Evolutionary conservation across 148 eudicot species (phyloP), one percentile per base, ranked within the genome.

Genomic region (Nepenthes mirabilis): DNA sequence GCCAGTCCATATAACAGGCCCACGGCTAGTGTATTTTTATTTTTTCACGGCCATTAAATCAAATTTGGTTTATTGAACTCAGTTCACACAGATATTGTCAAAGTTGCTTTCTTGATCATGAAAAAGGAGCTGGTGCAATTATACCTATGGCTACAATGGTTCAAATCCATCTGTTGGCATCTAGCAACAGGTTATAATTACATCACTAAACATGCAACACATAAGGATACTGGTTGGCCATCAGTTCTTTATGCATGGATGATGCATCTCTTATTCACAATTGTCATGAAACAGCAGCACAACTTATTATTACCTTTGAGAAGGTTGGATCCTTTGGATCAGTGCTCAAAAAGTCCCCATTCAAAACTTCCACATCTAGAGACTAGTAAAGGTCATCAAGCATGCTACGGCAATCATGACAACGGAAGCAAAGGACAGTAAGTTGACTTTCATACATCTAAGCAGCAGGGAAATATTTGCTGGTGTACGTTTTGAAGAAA

Each of bases 341-440:
- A 67, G 84, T 74, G 67, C 77, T 72, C 58, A 93, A 67, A 76
- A 93, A 93, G 68, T 89, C 91, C 54, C 72, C 90, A 61, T 84
- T 95, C 63, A 75, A 78, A 72, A 79, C 87, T 66, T 80, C 65
- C 63, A 86, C 97, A 57, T 84, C 99, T 93, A 72, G 56, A 60
- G 55, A 54, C 66, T 69, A 70, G 83, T 91, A 72, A 91, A 85
- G 94, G 75, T 45, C 57, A 69, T 47, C 43, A 34, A 47, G 47
- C 14, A 62, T 49, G 35, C 12, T 11, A 49, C 11, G 52, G 14
- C 7, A 14, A 52, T 11, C 11, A 37, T 47, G 37, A 13, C 5
- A 49, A n/a, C 58, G 34, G 58, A 62, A 43, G 37, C n/a, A 35
- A 32, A 58, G 11, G 48, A 47, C 47, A 49, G 11, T 6, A n/a